Evolutionary conservation across 225 moss, liverwort and hornwort species (phyloP).

Genomic region (Pseudisothecium myosuroides): DNA sequence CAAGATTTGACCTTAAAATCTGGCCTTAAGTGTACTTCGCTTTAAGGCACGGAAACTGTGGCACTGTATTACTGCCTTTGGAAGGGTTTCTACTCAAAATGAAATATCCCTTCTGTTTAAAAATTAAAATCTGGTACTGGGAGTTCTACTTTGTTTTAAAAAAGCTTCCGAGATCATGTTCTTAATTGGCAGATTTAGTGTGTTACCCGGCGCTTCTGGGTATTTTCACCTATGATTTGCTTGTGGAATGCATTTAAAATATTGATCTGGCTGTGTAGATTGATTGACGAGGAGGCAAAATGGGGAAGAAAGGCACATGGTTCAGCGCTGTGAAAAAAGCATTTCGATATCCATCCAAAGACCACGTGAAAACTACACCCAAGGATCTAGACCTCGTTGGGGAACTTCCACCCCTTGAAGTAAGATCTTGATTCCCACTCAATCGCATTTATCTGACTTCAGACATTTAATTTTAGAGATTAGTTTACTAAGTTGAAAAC

Average conservation of each 20-base stretch:
- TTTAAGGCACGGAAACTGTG: background rate
- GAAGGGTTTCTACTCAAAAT: background rate
- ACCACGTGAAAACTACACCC: conserved; percentile 27
- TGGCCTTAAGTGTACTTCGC: background rate
- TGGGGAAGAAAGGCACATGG: conserved; percentile 49
- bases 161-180: background rate
- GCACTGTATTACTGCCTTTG: background rate
- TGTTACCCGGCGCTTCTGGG: background rate
- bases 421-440: background rate
- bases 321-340: conserved; percentile 46
- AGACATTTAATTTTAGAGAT: background rate
- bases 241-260: background rate
- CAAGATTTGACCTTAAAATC: background rate
- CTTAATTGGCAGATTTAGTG: background rate
- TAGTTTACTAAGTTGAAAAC: background rate
- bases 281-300: conserved; percentile 1
- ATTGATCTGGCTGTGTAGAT: background rate
- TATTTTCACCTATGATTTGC: background rate
- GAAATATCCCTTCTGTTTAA: background rate
- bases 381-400: conserved; percentile 45
- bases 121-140: background rate
- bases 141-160: background rate
- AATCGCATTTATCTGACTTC: background rate
- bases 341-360: conserved; percentile 49
- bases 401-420: conserved; percentile 28